Conservation (phyloP, 2,329 filamentous ascomycete genomes). For the Lasiodiplodia sp. region DNA sequence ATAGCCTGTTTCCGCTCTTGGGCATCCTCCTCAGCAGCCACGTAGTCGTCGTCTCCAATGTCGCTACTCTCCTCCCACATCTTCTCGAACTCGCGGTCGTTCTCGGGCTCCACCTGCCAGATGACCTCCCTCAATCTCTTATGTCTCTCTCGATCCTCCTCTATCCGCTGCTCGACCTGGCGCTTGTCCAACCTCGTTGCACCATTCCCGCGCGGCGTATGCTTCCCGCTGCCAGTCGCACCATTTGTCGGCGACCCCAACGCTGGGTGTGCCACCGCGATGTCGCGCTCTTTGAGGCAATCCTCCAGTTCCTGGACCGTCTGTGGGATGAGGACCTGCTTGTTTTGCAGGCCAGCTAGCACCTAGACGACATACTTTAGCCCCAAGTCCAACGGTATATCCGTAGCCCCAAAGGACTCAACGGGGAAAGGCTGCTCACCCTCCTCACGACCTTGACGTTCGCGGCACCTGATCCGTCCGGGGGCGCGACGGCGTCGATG, state of each 20-base stretch:
- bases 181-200: constrained; percentile 73
- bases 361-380: constrained; percentile 56
- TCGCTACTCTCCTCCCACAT: constrained; percentile 89
- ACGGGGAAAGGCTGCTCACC: constrained; percentile 55
- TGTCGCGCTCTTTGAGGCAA: constrained; percentile 79
- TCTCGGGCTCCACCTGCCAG: constrained; percentile 79
- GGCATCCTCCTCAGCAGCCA: constrained; percentile 77
- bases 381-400: too few relatives aligned
- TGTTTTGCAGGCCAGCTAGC: constrained; percentile 72
- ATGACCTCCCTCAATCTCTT: constrained; percentile 91
- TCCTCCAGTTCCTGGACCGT: constrained; percentile 82
- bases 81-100: constrained; percentile 76
- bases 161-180: constrained; percentile 93
- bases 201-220: constrained; percentile 42
- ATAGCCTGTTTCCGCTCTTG: constrained; percentile 60
- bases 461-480: constrained; percentile 84
- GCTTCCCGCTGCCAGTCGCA: constrained; percentile 28
- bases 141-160: constrained; percentile 94
- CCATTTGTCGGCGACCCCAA: constrained; percentile 35
- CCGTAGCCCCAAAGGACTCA: not conserved
- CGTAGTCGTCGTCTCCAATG: constrained; percentile 84
- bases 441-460: constrained; percentile 93
- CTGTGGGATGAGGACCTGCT: constrained; percentile 75
- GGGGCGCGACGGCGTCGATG: constrained; percentile 88
- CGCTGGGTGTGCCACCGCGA: constrained; percentile 38